These are phyloP conservation scores for Cytospora piceae DNA, from an alignment of 2,329 filamentous ascomycete genomes.

Conservation along the genomic window DNA sequence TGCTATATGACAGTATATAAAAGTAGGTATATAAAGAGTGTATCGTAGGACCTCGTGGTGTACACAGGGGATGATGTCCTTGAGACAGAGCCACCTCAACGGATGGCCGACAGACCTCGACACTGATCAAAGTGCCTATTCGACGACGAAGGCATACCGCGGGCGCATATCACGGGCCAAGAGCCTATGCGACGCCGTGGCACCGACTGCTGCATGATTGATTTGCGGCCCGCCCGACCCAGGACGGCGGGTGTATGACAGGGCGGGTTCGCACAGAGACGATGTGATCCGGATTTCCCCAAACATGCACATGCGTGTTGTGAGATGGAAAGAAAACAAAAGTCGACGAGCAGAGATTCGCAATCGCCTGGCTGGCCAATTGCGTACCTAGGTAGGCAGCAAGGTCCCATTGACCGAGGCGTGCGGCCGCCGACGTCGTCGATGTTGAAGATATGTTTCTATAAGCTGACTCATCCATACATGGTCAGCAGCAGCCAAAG, in stretches of 20 bases:
- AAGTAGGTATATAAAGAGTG: too few relatives aligned
- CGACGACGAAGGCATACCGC: neutral
- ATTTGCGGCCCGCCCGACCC: neutral
- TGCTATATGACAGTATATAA: too few relatives aligned
- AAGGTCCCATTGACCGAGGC: neutral
- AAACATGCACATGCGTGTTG: neutral
- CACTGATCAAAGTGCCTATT: neutral
- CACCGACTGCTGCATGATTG: neutral
- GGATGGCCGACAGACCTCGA: neutral
- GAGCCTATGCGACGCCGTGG: neutral
- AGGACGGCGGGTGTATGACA: neutral
- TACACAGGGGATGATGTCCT: too few relatives aligned
- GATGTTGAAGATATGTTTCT: neutral
- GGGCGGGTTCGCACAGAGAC: neutral
- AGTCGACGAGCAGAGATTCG: neutral
- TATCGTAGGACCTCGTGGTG: too few relatives aligned
- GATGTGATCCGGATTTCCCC: neutral
- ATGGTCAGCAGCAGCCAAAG: neutral
- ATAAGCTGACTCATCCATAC: neutral
- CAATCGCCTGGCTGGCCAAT: neutral
- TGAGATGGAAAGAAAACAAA: neutral
- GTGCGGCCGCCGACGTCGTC: neutral
- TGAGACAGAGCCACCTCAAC: neutral
- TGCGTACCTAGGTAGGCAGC: too few relatives aligned
- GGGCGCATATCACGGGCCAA: neutral